Conservation (phyloP, 192 early-diverging fungal genomes). For the Backusella circina region DNA sequence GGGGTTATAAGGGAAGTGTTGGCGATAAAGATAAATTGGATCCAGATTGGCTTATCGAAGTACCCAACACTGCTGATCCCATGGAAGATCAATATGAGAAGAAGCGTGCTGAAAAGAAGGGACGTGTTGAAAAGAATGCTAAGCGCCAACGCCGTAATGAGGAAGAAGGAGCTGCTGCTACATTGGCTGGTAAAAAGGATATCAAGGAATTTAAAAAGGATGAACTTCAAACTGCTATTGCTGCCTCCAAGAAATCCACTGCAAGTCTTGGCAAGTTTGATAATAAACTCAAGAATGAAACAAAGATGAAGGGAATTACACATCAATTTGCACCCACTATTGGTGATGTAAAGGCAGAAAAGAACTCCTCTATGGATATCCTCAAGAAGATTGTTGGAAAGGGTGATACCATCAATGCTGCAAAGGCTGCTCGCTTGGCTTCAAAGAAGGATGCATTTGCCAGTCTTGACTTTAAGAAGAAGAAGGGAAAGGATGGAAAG, state of each 20-base stretch:
- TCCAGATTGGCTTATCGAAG: constrained; percentile 93
- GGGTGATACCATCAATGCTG: constrained; percentile 47
- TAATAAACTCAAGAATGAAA: constrained; percentile 72
- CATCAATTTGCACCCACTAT: constrained; percentile 66
- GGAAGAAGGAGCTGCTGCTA: constrained; percentile 68
- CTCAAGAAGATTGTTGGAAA: constrained; percentile 64
- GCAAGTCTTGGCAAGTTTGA: constrained; percentile 95
- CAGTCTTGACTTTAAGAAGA: background rate
- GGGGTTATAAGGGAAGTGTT: constrained; percentile 82
- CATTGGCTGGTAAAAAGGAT: constrained; percentile 52
- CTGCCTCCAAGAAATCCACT: constrained; percentile 78
- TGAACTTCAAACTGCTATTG: constrained; percentile 71
- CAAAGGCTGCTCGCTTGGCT: constrained; percentile 39
- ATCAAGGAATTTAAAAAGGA: constrained; percentile 62
- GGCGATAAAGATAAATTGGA: constrained; percentile 44
- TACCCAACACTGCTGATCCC: constrained; percentile 78
- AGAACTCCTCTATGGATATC: constrained; percentile 65
- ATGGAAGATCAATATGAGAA: constrained; percentile 86
- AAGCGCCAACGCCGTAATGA: constrained; percentile 82
- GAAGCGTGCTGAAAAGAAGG: constrained; percentile 81
- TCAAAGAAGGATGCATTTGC: background rate
- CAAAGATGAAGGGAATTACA: constrained; percentile 78
- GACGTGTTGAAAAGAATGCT: constrained; percentile 82
- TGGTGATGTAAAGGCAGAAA: constrained; percentile 62
- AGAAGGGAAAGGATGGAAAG: background rate